A percentile compares a stretch with the other conserved stretches of the same genome.
Evolutionary conservation across 106 monocot genomes (phyloP).

Genomic region (Phalaenopsis equestris): DNA sequence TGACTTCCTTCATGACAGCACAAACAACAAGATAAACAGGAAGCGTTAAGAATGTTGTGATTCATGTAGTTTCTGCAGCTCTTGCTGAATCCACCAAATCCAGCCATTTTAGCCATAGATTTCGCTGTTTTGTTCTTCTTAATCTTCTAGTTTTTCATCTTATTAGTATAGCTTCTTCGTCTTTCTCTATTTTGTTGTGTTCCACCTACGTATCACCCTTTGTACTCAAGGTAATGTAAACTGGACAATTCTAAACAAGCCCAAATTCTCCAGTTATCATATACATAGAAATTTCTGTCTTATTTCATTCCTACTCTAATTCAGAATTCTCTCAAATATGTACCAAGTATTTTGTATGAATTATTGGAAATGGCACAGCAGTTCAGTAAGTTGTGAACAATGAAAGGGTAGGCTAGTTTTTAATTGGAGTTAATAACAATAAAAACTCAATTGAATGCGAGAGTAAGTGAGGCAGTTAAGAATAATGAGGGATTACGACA

Average conservation of each 20-base stretch:
- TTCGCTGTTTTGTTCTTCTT: slow-evolving; percentile 1
- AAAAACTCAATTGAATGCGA: slow-evolving; percentile 23
- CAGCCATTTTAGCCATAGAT: neutral
- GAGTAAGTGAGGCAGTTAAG: slow-evolving; percentile 34
- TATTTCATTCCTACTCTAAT: neutral
- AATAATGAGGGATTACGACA: slow-evolving; percentile 20
- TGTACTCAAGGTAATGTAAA: slow-evolving; percentile 13
- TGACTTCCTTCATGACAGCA: slow-evolving; percentile 31
- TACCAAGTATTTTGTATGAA: neutral
- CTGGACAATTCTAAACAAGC: slow-evolving; percentile 17
- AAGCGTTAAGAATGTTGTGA: neutral
- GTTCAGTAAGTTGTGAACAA: slow-evolving; percentile 4
- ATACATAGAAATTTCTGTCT: neutral
- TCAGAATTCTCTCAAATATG: too few species aligned
- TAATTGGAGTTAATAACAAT: slow-evolving; percentile 2
- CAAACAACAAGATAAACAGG: slow-evolving; percentile 19
- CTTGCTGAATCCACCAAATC: neutral
- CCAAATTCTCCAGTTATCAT: slow-evolving; percentile 15
- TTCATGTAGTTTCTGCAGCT: neutral
- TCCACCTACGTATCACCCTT: slow-evolving; percentile 3
- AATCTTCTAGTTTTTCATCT: slow-evolving; percentile 1
- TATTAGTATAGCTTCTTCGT: neutral
- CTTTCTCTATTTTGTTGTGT: neutral
- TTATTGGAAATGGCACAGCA: neutral
- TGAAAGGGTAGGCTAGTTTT: slow-evolving; percentile 4